Evolutionary conservation across 306 rosid genomes (phyloP), one percentile per base, ranked within the genome.

Genomic region (peach (Prunus persica)): DNA sequence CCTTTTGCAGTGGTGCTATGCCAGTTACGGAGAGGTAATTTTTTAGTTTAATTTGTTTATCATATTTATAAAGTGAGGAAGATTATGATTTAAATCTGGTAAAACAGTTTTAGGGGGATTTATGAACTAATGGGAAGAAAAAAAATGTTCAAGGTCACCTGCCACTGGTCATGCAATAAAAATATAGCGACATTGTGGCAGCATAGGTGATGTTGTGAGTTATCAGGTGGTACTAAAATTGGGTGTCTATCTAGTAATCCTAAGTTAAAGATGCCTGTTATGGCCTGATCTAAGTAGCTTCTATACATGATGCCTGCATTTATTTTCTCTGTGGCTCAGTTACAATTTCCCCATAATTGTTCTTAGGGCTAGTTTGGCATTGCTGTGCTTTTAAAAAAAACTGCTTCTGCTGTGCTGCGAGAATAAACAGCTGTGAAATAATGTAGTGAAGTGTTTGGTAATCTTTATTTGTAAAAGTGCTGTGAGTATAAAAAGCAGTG

Each of bases 21-120:
- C 93, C 72, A 93, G 98, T 83, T 93, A 93, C 46, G 98, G 97
- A 57, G 98, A 93, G 96, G 97, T 91, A 83, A 72, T 65, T 72
- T 45, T 64, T 60, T n/a, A 73, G 43, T 56, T 73, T 76, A 61
- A 27, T 69, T 71, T 56, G 55, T 41, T 54, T 30, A 3, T 52
- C 52, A 5, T 14, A 30, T 15, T 47, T 58, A 22, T 19, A 27
- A 43, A 24, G 12, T 15, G 14, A 32, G 19, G 25, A 13, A 57
- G 19, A 51, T 18, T 50, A 16, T 43, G 34, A 69, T 25, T 9
- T 41, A 25, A 8, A 34, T 34, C 41, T 8, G 20, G 62, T 24
- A 10, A 1, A 54, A 16, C 2, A 3, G 62, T 71, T 47, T 38
- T 49, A 41, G 57, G 57, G 55, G 47, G 43, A 41, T n/a, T 19